Evolutionary conservation across 169 alveolate genomes (phyloP).

Genomic region (Plasmodium vivax): DNA sequence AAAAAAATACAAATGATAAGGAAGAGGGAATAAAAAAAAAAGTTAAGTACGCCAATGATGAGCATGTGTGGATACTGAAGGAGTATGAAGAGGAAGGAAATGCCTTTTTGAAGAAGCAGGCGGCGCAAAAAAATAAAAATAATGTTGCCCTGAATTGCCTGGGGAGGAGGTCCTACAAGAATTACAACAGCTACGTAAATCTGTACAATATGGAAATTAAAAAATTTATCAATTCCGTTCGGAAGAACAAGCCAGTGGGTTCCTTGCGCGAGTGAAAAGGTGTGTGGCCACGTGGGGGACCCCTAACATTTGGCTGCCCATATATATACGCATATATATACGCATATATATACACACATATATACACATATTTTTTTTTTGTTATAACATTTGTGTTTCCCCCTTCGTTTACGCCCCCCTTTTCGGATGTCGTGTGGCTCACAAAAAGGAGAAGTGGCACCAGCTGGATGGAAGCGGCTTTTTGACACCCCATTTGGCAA

Average conservation of each 20-base stretch:
- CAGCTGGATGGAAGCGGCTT: neutral
- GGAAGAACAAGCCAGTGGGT: conserved; percentile 41
- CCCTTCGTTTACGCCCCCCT: neutral
- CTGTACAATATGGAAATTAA: conserved; percentile 56
- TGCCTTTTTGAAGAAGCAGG: conserved; percentile 36
- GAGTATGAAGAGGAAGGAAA: conserved; percentile 57
- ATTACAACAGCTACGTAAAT: conserved; percentile 36
- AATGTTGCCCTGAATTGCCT: conserved; percentile 61
- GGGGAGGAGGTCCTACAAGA: conserved; percentile 64
- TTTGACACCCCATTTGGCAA: neutral
- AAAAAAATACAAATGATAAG: conserved; percentile 40
- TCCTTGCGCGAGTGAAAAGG: conserved; percentile 14
- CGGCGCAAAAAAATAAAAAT: conserved; percentile 29
- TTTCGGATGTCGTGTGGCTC: neutral
- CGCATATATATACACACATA: too few relatives aligned
- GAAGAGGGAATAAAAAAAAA: conserved; percentile 62
- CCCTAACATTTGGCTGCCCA: neutral
- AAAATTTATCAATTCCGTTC: conserved; percentile 53
- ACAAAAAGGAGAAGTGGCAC: neutral
- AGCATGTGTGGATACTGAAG: conserved; percentile 64
- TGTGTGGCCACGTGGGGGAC: neutral
- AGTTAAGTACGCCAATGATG: conserved; percentile 62
- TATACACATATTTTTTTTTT: neutral
- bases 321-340: too few relatives aligned
- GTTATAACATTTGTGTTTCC: neutral